A percentile compares a stretch with the other conserved stretches of the same genome.
Evolutionary conservation across 2,329 filamentous ascomycete species (phyloP).

Genomic region (Phialophora macrospora): DNA sequence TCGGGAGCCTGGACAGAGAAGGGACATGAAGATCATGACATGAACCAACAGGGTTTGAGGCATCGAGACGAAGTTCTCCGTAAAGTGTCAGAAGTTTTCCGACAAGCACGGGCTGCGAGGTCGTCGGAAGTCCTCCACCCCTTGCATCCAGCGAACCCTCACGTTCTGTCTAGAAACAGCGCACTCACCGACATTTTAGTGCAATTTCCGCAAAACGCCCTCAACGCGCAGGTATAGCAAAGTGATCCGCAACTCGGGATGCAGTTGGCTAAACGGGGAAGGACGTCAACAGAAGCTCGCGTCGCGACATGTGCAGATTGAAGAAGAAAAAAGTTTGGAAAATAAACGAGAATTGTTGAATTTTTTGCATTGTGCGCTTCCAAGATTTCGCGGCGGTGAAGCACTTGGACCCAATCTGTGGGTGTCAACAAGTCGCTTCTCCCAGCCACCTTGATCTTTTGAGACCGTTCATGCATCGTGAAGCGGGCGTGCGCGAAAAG

Average conservation of each 20-base stretch:
- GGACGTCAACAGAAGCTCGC: slow-evolving; percentile 14
- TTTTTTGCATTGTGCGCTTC: slow-evolving; percentile 21
- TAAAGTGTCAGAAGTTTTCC: not conserved
- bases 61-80: not conserved
- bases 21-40: not conserved
- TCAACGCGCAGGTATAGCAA: not conserved
- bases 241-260: not conserved
- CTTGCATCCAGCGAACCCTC: not conserved
- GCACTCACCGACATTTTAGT: slow-evolving; percentile 1
- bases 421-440: not conserved
- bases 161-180: not conserved
- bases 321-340: not conserved
- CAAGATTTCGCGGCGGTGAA: slow-evolving; percentile 19
- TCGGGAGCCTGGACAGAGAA: too few relatives aligned
- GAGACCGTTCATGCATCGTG: slow-evolving; percentile 6
- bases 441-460: slow-evolving; percentile 15
- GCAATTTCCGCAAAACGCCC: not conserved
- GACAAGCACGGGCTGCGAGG: too few relatives aligned
- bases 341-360: not conserved
- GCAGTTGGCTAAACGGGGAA: slow-evolving; percentile 6
- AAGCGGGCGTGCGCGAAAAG: not conserved
- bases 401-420: not conserved
- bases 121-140: not conserved
- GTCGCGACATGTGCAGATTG: slow-evolving; percentile 9
- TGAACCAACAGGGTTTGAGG: not conserved